These are phyloP conservation scores for Penicillium psychrofluorescens DNA, from an alignment of 495 filamentous ascomycete species.

Conservation along the genomic window DNA sequence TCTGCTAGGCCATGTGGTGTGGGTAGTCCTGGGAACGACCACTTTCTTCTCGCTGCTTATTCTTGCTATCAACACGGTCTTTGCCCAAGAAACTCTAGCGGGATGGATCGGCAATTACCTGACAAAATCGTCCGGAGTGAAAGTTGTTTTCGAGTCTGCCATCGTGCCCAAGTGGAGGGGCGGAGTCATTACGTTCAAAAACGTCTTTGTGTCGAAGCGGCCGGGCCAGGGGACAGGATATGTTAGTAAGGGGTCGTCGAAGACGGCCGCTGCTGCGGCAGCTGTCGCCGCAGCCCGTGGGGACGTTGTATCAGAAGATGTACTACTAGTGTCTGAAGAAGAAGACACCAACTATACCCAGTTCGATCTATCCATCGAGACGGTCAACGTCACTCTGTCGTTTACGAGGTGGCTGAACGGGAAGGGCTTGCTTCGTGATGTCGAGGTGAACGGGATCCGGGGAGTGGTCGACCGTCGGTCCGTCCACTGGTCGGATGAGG, in stretches of 20 bases:
- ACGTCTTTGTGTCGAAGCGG: slow-evolving; percentile 89
- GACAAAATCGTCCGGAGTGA: slow-evolving; percentile 88
- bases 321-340: slow-evolving; percentile 36
- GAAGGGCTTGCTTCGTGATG: slow-evolving; percentile 83
- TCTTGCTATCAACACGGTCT: slow-evolving; percentile 86
- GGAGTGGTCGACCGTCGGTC: slow-evolving; percentile 89
- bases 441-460: slow-evolving; percentile 90
- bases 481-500: slow-evolving; percentile 61
- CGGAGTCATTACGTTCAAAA: slow-evolving; percentile 91
- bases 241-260: slow-evolving; percentile 89
- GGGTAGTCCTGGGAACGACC: slow-evolving; percentile 91
- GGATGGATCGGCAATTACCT: slow-evolving; percentile 92
- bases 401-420: slow-evolving; percentile 98
- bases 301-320: slow-evolving; percentile 14
- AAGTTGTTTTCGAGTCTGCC: slow-evolving; percentile 94
- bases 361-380: slow-evolving; percentile 91
- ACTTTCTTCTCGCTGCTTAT: slow-evolving; percentile 94
- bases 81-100: slow-evolving; percentile 96
- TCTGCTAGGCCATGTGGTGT: slow-evolving; percentile 83
- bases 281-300: slow-evolving; percentile 57
- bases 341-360: slow-evolving; percentile 97
- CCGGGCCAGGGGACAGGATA: slow-evolving; percentile 70
- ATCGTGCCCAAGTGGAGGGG: slow-evolving; percentile 94
- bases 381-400: slow-evolving; percentile 93
- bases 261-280: slow-evolving; percentile 77